Percentiles rank a stretch among this genome's conserved stretches.
Conservation (phyloP, 169 alveolate species). For the Plasmodium falciparum region DNA sequence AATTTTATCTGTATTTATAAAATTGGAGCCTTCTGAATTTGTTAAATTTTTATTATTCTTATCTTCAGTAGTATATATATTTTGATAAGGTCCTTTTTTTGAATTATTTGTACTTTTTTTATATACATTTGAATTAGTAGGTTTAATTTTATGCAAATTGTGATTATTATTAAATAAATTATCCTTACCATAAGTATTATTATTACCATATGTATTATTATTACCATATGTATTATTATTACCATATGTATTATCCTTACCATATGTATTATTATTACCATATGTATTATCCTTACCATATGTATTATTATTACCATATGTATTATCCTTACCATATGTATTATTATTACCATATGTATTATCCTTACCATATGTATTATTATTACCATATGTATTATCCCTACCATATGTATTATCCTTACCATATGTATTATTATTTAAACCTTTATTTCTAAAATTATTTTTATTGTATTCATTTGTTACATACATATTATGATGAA, state of each 20-base stretch:
- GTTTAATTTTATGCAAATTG: too few species aligned
- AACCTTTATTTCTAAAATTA: conserved; percentile 12
- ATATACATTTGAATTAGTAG: too few species aligned
- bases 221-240: background rate
- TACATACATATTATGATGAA: background rate
- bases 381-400: background rate
- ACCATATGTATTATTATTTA: conserved; percentile 1
- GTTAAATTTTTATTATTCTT: too few species aligned
- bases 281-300: background rate
- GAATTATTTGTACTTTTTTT: too few species aligned
- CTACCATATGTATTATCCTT: background rate
- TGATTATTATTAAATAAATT: background rate
- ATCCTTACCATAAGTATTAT: background rate
- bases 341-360: background rate
- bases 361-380: background rate
- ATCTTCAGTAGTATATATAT: too few species aligned
- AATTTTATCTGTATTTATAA: too few species aligned
- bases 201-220: background rate
- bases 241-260: background rate
- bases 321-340: background rate
- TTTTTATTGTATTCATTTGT: background rate
- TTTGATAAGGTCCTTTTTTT: too few species aligned
- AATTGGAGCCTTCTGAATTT: too few species aligned
- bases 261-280: background rate
- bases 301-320: background rate